Conservation (phyloP, 1,139 yeast species). For the Saccharomyces pastorianus region DNA sequence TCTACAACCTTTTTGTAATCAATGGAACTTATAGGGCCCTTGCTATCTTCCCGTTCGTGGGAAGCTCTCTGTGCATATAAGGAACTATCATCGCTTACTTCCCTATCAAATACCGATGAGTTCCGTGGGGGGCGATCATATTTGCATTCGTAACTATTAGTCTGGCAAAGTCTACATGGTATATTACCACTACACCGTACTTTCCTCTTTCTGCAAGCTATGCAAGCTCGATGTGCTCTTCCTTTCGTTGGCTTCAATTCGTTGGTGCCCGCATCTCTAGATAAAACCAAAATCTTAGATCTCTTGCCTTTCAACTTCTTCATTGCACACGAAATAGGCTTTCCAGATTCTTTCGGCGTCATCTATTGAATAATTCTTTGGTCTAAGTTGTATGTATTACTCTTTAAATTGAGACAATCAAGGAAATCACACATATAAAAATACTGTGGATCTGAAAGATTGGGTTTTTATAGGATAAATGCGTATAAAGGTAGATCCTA, state of each 20-base stretch:
- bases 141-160: slow-evolving; percentile 59
- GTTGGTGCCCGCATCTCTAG: slow-evolving; percentile 22
- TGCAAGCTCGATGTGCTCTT: slow-evolving; percentile 80
- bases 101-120: background rate
- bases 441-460: background rate
- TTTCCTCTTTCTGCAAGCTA: slow-evolving; percentile 67
- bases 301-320: slow-evolving; percentile 2
- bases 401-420: background rate
- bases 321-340: background rate
- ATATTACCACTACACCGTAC: slow-evolving; percentile 83
- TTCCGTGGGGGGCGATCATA: slow-evolving; percentile 25
- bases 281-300: slow-evolving; percentile 22
- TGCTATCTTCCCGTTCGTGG: background rate
- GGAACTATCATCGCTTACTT: background rate
- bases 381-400: background rate
- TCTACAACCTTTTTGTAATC: slow-evolving; percentile 10
- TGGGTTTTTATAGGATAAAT: background rate
- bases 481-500: background rate
- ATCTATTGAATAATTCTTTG: background rate
- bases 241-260: slow-evolving; percentile 41
- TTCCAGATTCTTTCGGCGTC: background rate
- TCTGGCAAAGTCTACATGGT: slow-evolving; percentile 84
- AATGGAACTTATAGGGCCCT: background rate
- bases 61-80: background rate
- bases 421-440: background rate